Conservation (phyloP, 139 green algal species). For the Asterochloris sp. region DNA sequence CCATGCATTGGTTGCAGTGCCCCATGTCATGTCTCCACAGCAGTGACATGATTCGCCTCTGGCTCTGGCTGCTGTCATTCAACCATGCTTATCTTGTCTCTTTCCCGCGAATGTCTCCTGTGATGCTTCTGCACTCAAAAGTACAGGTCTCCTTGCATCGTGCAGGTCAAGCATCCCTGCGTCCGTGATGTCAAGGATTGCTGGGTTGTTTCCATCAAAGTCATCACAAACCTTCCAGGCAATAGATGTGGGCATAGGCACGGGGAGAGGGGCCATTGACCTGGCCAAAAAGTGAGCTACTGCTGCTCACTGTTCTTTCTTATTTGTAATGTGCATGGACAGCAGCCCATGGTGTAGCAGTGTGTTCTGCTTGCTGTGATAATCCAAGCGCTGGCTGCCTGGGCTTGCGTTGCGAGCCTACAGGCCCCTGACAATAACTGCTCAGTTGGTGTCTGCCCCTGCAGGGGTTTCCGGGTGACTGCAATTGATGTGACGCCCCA, state of each 20-base stretch:
- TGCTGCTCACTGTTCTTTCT: no score
- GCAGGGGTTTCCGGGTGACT: slow-evolving; percentile 15
- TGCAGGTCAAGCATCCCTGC: slow-evolving; percentile 12
- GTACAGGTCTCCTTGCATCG: no score
- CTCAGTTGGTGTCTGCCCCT: neutral
- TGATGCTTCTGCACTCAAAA: neutral
- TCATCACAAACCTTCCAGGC: slow-evolving; percentile 1
- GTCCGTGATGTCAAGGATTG: slow-evolving; percentile 1
- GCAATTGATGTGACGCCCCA: slow-evolving; percentile 9
- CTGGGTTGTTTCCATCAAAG: neutral
- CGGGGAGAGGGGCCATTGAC: slow-evolving; percentile 8
- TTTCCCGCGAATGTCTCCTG: neutral
- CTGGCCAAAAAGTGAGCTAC: neutral
- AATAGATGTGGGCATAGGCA: slow-evolving; percentile 11
- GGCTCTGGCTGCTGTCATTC: neutral
- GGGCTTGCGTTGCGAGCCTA: neutral
- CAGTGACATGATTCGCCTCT: neutral
- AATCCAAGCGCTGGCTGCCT: neutral
- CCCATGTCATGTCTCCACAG: neutral
- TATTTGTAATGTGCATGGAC: neutral
- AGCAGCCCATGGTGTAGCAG: neutral
- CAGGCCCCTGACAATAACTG: neutral
- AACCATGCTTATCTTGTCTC: neutral
- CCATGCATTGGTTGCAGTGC: neutral
- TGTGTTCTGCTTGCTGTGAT: neutral